Conservation (phyloP, 805 yeast genomes). For the Candida glaebosa region DNA sequence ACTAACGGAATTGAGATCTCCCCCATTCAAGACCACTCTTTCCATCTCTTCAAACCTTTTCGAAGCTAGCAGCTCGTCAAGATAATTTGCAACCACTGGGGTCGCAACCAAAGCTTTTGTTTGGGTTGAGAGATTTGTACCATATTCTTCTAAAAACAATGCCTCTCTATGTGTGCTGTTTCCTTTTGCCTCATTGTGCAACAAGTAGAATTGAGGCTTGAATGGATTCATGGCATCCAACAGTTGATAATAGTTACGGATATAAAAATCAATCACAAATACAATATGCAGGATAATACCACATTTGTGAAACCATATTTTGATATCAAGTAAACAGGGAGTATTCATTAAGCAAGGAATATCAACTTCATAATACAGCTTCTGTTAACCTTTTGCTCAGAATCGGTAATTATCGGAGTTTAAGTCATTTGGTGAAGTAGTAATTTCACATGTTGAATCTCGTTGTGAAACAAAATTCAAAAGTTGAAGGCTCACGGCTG, state of each 20-base stretch:
- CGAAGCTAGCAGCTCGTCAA: background rate
- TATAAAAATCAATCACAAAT: background rate
- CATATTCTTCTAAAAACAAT: background rate
- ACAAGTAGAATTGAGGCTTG: background rate
- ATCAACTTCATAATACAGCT: no score
- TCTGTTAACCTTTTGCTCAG: no score
- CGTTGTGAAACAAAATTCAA: no score
- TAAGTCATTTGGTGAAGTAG: no score
- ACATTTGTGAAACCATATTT: background rate
- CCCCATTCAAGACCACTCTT: background rate
- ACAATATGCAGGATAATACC: slow-evolving; percentile 1
- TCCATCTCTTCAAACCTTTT: background rate
- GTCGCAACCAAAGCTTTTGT: background rate
- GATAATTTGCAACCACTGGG: background rate
- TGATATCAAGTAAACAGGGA: no score
- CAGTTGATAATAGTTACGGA: background rate
- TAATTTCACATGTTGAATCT: no score
- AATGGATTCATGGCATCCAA: background rate
- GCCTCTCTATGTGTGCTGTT: background rate
- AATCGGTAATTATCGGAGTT: no score
- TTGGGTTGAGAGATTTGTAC: background rate
- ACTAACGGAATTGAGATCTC: background rate
- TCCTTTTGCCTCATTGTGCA: background rate
- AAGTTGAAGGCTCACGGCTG: no score
- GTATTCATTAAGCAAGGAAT: no score